These are phyloP conservation scores for Tetrapisispora pingtungensis DNA, from an alignment of 805 yeast genomes.

Conservation along the genomic window DNA sequence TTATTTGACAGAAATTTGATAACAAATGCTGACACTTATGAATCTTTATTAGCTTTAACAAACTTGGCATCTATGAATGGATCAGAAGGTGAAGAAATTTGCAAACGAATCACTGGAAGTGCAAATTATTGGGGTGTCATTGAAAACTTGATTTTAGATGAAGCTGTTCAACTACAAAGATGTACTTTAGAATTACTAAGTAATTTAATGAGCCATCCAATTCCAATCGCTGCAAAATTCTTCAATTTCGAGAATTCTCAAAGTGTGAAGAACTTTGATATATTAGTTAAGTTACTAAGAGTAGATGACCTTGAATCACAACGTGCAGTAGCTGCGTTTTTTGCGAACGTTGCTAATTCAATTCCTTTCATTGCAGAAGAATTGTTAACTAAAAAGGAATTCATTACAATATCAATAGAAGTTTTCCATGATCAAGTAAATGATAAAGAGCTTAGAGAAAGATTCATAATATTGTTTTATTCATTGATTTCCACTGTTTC, in stretches of 20 bases:
- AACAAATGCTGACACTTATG: constrained; percentile 34
- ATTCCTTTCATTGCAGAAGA: constrained; percentile 30
- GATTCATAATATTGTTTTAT: constrained; percentile 27
- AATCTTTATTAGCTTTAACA: constrained; percentile 55
- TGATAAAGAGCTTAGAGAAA: constrained; percentile 26
- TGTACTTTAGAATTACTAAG: constrained; percentile 56
- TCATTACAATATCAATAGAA: constrained; percentile 18
- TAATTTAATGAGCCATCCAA: constrained; percentile 40
- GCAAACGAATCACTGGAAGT: constrained; percentile 23
- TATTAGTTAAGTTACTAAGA: constrained; percentile 33
- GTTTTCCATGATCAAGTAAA: constrained; percentile 22
- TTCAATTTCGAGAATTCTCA: constrained; percentile 41
- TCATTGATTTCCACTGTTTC: constrained; percentile 20
- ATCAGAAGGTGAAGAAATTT: constrained; percentile 32
- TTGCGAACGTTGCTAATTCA: constrained; percentile 28
- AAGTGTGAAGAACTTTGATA: constrained; percentile 33
- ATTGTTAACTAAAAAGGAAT: constrained; percentile 17
- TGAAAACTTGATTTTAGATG: constrained; percentile 35
- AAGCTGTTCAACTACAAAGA: constrained; percentile 41
- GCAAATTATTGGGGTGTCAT: constrained; percentile 38
- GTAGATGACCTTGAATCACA: constrained; percentile 35
- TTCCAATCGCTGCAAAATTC: constrained; percentile 38
- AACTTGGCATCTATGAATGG: constrained; percentile 46
- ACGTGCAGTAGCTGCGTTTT: constrained; percentile 31
- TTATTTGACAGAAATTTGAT: constrained; percentile 12